phyloP scores from a whole-genome alignment of 2,329 filamentous ascomycete genomes.

The Penicillium brasilianum region DNA sequence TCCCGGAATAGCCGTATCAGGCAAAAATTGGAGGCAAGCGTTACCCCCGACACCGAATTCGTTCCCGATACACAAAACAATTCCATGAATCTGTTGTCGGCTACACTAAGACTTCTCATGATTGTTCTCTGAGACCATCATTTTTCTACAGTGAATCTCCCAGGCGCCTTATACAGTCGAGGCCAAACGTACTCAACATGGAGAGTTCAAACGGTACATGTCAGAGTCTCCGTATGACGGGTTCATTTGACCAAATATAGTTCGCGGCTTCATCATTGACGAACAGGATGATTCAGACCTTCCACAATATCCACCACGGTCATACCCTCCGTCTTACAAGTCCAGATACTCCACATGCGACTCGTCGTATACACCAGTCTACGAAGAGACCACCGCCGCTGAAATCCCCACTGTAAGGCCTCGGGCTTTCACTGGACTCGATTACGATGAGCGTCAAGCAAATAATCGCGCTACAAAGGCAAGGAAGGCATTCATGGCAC shows the following conservation, averaged over 20 bases:
- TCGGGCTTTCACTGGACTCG: not conserved
- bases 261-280: not conserved
- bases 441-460: not conserved
- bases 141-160: too few species aligned
- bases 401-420: too few species aligned
- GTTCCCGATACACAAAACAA: too few species aligned
- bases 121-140: not conserved
- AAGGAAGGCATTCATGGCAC: not conserved
- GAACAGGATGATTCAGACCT: not conserved
- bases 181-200: not conserved
- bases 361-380: not conserved
- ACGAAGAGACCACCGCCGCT: not conserved
- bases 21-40: too few species aligned
- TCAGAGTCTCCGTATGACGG: not conserved
- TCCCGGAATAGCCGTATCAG: too few species aligned
- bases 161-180: not conserved
- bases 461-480: not conserved
- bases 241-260: not conserved
- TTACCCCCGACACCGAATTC: too few species aligned
- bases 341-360: not conserved
- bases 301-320: not conserved
- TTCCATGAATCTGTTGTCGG: too few species aligned
- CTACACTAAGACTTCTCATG: not conserved
- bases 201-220: not conserved
- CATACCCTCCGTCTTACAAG: not conserved